phyloP scores from a whole-genome alignment of 495 filamentous ascomycete species.

The Jackrogersella minutella region DNA sequence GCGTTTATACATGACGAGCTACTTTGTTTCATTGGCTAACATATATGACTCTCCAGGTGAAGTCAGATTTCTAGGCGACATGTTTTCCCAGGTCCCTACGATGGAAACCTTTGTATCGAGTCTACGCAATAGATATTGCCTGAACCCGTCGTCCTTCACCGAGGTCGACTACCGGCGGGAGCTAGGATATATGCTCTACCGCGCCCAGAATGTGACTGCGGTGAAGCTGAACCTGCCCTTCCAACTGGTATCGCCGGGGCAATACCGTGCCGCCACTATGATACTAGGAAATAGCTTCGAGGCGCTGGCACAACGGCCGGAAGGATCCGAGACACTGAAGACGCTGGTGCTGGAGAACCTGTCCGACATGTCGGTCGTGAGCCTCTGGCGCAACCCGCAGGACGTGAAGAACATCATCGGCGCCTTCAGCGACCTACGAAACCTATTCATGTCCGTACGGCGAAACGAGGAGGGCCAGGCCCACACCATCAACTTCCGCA shows the following conservation, averaged over 20 bases:
- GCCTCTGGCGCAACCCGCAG: constrained; percentile 41
- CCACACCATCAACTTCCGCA: constrained; percentile 23
- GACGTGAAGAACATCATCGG: constrained; percentile 43
- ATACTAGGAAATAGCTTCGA: constrained; percentile 43
- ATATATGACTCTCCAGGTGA: constrained; percentile 20
- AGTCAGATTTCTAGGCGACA: constrained; percentile 17
- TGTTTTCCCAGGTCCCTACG: constrained; percentile 25
- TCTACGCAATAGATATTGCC: constrained; percentile 31
- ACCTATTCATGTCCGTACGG: constrained; percentile 36
- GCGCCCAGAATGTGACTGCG: constrained; percentile 25
- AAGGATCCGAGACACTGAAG: constrained; percentile 28
- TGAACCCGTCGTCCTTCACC: constrained; percentile 41
- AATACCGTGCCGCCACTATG: constrained; percentile 37
- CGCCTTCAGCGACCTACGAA: constrained; percentile 16
- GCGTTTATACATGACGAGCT: background rate
- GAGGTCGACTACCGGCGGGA: constrained; percentile 36
- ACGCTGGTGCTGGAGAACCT: constrained; percentile 39
- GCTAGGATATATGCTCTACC: constrained; percentile 31
- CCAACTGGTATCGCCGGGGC: constrained; percentile 23
- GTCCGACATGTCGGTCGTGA: constrained; percentile 29
- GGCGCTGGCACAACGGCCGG: constrained; percentile 29
- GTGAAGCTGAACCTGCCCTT: constrained; percentile 39
- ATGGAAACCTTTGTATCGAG: constrained; percentile 25
- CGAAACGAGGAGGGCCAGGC: constrained; percentile 27
- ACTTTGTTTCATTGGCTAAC: background rate